Evolutionary conservation across 768 basidiomycete genomes (phyloP).

Genomic region (Astraeus odoratus): DNA sequence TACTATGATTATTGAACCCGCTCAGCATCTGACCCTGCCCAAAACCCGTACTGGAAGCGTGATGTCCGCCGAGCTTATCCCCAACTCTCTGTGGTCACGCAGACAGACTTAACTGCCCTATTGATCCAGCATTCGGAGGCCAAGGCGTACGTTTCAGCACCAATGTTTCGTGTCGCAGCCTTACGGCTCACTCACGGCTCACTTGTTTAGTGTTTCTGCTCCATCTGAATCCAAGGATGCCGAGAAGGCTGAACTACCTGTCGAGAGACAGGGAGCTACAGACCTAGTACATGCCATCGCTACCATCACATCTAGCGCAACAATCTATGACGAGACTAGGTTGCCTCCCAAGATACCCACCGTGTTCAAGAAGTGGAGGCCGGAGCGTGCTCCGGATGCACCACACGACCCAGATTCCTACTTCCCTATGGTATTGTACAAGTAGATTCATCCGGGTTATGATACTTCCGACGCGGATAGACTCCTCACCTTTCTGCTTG

Average conservation of each 20-base stretch:
- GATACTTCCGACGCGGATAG: too few species aligned
- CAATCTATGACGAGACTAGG: slow-evolving; percentile 53
- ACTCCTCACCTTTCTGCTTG: too few species aligned
- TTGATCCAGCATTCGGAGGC: slow-evolving; percentile 72
- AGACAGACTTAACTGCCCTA: slow-evolving; percentile 71
- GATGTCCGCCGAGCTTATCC: slow-evolving; percentile 91
- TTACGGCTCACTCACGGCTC: slow-evolving; percentile 5
- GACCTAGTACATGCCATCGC: slow-evolving; percentile 71
- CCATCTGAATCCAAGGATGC: slow-evolving; percentile 36
- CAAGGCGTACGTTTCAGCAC: slow-evolving; percentile 46
- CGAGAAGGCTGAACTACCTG: slow-evolving; percentile 39
- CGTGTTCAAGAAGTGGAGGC: slow-evolving; percentile 66
- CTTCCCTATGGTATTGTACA: slow-evolving; percentile 76
- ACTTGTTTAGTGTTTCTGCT: slow-evolving; percentile 42
- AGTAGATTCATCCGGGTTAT: slow-evolving; percentile 19
- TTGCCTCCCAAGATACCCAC: slow-evolving; percentile 73
- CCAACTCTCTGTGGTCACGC: slow-evolving; percentile 84
- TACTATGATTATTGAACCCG: slow-evolving; percentile 8
- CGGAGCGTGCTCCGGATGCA: slow-evolving; percentile 63
- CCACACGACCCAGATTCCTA: slow-evolving; percentile 79
- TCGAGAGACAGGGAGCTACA: slow-evolving; percentile 35
- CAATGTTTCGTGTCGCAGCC: neutral
- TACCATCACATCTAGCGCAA: slow-evolving; percentile 47
- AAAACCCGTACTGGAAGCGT: slow-evolving; percentile 95
- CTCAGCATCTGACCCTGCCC: slow-evolving; percentile 77